Percentiles rank a stretch among this genome's conserved stretches.
phyloP scores from a whole-genome alignment of 179 eudicot species.

The Drosera spatulata region DNA sequence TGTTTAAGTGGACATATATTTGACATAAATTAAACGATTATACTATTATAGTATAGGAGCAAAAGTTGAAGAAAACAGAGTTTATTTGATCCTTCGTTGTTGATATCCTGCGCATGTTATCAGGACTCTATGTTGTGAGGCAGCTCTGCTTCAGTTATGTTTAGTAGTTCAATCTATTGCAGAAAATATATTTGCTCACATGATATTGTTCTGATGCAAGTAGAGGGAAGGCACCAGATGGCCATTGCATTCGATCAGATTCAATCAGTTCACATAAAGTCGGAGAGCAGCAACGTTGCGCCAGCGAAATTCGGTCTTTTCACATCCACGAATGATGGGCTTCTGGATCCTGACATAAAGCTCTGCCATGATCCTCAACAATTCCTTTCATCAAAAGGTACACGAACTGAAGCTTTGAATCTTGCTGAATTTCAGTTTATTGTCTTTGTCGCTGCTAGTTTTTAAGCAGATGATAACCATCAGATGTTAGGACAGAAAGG shows the following conservation, averaged over 20 bases:
- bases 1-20: too few species aligned
- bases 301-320: constrained; percentile 25
- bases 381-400: constrained; percentile 37
- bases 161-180: too few species aligned
- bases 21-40: too few species aligned
- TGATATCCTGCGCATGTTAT: too few species aligned
- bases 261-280: constrained; percentile 38
- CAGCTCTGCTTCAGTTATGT: too few species aligned
- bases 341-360: constrained; percentile 24
- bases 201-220: neutral
- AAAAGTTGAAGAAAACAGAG: too few species aligned
- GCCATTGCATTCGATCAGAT: constrained; percentile 43
- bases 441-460: neutral
- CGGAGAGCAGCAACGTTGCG: constrained; percentile 27
- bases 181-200: neutral
- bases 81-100: too few species aligned
- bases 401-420: constrained; percentile 30
- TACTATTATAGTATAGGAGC: too few species aligned
- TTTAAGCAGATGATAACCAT: too few species aligned
- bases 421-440: constrained; percentile 35
- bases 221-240: constrained; percentile 67
- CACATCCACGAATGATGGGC: constrained; percentile 27
- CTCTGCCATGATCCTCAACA: constrained; percentile 28
- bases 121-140: too few species aligned
- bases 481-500: too few species aligned